phyloP scores from a whole-genome alignment of 495 filamentous ascomycete species.

The Neurospora tetrasperma region DNA sequence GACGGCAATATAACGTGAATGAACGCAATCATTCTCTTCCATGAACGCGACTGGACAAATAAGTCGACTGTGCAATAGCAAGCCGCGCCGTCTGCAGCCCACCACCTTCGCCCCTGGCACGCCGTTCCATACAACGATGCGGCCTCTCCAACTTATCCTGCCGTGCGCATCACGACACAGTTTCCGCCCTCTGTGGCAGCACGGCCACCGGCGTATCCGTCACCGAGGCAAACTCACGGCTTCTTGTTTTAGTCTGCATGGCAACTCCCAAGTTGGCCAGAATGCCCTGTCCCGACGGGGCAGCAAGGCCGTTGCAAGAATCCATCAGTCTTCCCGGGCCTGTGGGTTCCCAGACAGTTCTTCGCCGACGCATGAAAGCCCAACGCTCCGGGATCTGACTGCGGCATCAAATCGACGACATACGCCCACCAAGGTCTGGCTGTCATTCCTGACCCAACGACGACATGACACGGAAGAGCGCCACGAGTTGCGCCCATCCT shows the following conservation, averaged over 20 bases:
- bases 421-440: not conserved
- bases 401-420: not conserved
- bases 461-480: not conserved
- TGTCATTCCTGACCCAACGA: not conserved
- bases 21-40: not conserved
- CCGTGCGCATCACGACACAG: not conserved
- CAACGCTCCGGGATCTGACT: not conserved
- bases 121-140: not conserved
- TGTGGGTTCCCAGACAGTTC: not conserved
- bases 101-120: not conserved
- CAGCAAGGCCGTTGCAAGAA: not conserved
- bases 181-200: not conserved
- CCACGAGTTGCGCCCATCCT: not conserved
- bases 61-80: not conserved
- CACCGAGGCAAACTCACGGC: not conserved
- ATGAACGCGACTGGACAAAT: not conserved
- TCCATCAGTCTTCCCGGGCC: not conserved
- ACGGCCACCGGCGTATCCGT: not conserved
- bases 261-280: not conserved
- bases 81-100: not conserved
- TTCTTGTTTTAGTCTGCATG: not conserved
- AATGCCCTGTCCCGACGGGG: not conserved
- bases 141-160: not conserved
- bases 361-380: slow-evolving; percentile 8
- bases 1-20: not conserved